A percentile compares a stretch with the other conserved stretches of the same genome.
Conservation (phyloP, 805 yeast genomes). For the Tetrapisispora arboricola region DNA sequence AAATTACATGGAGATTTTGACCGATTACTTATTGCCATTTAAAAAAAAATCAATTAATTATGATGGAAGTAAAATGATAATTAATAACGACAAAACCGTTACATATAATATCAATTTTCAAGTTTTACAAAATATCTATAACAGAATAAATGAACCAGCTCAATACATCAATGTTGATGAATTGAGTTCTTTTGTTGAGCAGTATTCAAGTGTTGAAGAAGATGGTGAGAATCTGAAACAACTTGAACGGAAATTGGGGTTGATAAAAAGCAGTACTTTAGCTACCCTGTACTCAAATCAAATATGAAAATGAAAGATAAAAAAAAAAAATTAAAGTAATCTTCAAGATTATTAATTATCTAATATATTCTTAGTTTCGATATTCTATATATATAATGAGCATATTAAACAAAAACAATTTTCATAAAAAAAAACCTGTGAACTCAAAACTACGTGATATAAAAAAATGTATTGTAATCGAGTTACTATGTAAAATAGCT, state of each 20-base stretch:
- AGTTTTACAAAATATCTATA: constrained; percentile 13
- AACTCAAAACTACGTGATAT: too few species aligned
- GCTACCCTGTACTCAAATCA: constrained; percentile 5
- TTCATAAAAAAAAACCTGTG: too few species aligned
- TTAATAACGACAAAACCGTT: not conserved
- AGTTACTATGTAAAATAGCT: not conserved
- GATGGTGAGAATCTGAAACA: constrained; percentile 8
- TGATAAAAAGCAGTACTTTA: constrained; percentile 6
- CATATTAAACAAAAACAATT: too few species aligned
- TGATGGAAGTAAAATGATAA: constrained; percentile 1
- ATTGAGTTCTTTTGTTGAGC: constrained; percentile 15
- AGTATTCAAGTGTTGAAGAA: constrained; percentile 12
- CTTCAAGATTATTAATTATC: too few species aligned
- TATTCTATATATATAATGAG: too few species aligned
- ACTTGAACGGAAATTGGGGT: constrained; percentile 1
- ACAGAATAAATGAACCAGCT: constrained; percentile 10
- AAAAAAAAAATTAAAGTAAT: not conserved
- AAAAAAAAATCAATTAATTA: not conserved
- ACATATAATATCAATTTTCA: constrained; percentile 9
- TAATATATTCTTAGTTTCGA: too few species aligned
- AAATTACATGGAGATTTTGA: not conserved
- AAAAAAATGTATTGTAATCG: too few species aligned
- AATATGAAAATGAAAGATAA: not conserved
- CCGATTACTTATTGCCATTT: constrained; percentile 5
- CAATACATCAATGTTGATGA: constrained; percentile 8